Evolutionary conservation across 164 flowering plant genomes (phyloP), one percentile per base, ranked within the genome.

Genomic region (Macadamia tetraphylla): DNA sequence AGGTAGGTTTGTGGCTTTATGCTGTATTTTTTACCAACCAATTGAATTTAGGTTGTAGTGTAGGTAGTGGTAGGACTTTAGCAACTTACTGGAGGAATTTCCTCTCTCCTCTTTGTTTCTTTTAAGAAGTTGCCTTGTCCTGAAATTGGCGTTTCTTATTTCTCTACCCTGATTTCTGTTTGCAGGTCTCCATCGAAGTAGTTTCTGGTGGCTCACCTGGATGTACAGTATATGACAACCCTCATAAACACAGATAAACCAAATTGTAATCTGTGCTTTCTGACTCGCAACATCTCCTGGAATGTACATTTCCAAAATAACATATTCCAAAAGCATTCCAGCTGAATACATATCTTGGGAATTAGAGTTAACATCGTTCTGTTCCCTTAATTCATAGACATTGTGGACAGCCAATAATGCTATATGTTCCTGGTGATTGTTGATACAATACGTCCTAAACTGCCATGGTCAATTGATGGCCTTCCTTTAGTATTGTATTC

Each of bases 181-280:
- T 71, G 70, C 64, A 60, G 66, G 74, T 68, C 35, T 51, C 60
- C 48, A 60, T 63, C 29, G 65, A 70, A 70, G 70, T 66, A 44
- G 31, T 10, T 43, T 35, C 64, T 66, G 52, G 64, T 43, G 43
- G 52, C 56, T 59, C 51, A 60, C 56, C 29, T 73, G 67, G 76
- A 62, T 76, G 76, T 76, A 76, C 76, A 76, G 79, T 70, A 66
- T 49, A 6, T n/a, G 18, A 62, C 30, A 56, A 8, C 52, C 62
- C 63, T 49, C 52, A 59, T 49, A 63, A 58, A 11, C 64, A 2
- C 60, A 60, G 69, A 65, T 60, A 74, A 74, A 67, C 52, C n/a
- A 74, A 29, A 13, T 57, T 70, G 67, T 70, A 66, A 46, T 67
- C 29, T 66, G 23, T 40, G 15, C 11, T 53, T 3, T 1, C 57